Base-by-base conservation (phyloP, 2,329 filamentous ascomycete species). In the Aspergillus melleus region DNA sequence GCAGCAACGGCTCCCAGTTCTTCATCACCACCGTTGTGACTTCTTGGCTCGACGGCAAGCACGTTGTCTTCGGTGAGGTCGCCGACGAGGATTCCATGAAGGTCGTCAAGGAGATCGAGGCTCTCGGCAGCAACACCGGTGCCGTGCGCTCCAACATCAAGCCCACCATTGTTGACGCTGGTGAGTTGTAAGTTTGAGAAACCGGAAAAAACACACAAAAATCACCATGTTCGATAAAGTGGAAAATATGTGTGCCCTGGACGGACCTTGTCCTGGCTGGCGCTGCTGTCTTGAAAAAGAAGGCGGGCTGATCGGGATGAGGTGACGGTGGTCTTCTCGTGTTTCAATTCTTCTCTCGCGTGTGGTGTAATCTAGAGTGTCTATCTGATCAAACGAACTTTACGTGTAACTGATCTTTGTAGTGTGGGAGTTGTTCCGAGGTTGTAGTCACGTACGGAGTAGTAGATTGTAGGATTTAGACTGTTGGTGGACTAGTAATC, bases 21-120 rank as follows among this genome's bases (percentile, higher is more conserved):
- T 89, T 89, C 82, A 82, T 89, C 79, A 90, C 87, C 76, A 89
- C 86, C 71, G 84, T 87, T 71, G 81, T 85, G 66, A 88, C 86
- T 73, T 81, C 79, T 63, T 88, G 86, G 86, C 81, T 89, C 71
- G 84, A 89, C 74, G 85, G 85, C 74, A 87, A 87, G 80, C 86
- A 89, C 81, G 86, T 89, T 74, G 86, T 89, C 76, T 89, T 89
- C 76, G 86, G 86, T 72, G 78, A 85, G 74, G 85, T 89, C 63
- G 82, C 81, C 64, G 84, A 87, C 61, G 70, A 72, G 5, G 77
- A 79, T 51, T 86, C 82, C 68, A 79, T 83, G 75, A 73, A 79
- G 62, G 71, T 85, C 61, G 82, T 89, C 74, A 81, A 81, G 76
- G 79, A 81, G 64, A 84, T 89, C 65, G 86, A 89, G 80, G 78